Evolutionary conservation across 495 filamentous ascomycete species (phyloP).

Genomic region (Penicillium arizonense): DNA sequence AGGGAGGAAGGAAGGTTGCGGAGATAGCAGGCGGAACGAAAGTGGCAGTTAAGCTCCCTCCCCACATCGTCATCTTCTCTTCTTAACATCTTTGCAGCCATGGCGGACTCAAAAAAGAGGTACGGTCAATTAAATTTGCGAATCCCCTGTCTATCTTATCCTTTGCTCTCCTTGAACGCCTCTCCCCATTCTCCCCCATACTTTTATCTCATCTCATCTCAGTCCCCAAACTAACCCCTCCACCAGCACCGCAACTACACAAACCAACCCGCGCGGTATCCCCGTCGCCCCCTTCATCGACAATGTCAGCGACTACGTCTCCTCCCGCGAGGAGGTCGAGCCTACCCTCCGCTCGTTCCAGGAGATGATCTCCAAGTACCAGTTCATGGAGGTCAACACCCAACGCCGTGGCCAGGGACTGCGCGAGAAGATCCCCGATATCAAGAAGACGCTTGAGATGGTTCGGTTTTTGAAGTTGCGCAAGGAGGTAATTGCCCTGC

Average conservation of each 20-base stretch:
- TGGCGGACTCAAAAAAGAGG: slow-evolving; percentile 27
- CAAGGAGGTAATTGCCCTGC: slow-evolving; percentile 24
- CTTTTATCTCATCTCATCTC: not conserved
- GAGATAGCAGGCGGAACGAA: slow-evolving; percentile 15
- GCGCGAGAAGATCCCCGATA: slow-evolving; percentile 95
- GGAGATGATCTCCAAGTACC: slow-evolving; percentile 99
- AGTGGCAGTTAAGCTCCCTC: slow-evolving; percentile 20
- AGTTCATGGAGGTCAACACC: slow-evolving; percentile 97
- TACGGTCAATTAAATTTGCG: not conserved
- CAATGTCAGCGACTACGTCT: slow-evolving; percentile 92
- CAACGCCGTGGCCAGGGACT: slow-evolving; percentile 77
- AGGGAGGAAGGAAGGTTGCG: slow-evolving; percentile 3
- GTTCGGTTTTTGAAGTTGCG: slow-evolving; percentile 73
- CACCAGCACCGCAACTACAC: slow-evolving; percentile 28
- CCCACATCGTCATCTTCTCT: slow-evolving; percentile 25
- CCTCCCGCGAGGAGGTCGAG: slow-evolving; percentile 83
- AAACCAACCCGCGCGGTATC: slow-evolving; percentile 89
- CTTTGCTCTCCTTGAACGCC: too few species aligned
- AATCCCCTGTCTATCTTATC: not conserved
- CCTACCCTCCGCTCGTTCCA: slow-evolving; percentile 88
- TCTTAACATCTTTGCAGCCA: slow-evolving; percentile 16
- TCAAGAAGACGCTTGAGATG: slow-evolving; percentile 94
- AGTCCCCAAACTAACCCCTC: slow-evolving; percentile 22
- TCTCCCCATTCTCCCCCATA: not conserved
- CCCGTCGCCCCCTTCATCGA: slow-evolving; percentile 94